Evolutionary conservation across 768 basidiomycete species (phyloP).

Genomic region (Boletus bicolor): DNA sequence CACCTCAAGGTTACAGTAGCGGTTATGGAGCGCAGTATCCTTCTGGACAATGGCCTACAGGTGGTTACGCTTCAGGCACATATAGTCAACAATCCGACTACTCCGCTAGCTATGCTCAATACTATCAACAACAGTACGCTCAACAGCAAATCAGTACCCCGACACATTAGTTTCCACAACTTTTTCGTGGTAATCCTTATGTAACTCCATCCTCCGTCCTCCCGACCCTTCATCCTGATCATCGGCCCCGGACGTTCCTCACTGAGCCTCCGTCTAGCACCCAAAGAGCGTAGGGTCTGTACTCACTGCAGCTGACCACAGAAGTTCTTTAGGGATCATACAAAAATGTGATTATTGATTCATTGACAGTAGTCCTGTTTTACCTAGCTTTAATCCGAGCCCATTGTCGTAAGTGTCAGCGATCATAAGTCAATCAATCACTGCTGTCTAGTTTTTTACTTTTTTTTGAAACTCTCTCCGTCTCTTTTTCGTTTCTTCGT

Average conservation of each 20-base stretch:
- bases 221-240: conserved; percentile 18
- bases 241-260: conserved; percentile 9
- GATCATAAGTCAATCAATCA: not conserved
- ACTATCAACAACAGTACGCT: conserved; percentile 85
- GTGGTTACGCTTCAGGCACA: conserved; percentile 30
- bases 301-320: conserved; percentile 35
- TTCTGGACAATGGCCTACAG: conserved; percentile 35
- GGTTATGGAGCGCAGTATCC: conserved; percentile 46
- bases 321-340: conserved; percentile 31
- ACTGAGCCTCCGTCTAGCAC: conserved; percentile 20
- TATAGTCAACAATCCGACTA: conserved; percentile 61
- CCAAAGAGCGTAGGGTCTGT: conserved; percentile 28
- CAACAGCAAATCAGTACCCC: conserved; percentile 64
- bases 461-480: conserved; percentile 18
- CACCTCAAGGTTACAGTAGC: conserved; percentile 58
- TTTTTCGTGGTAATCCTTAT: conserved; percentile 27
- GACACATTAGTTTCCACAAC: conserved; percentile 26
- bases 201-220: conserved; percentile 15
- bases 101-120: conserved; percentile 73
- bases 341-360: conserved; percentile 28
- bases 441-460: conserved; percentile 16
- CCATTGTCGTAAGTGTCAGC: not conserved
- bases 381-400: conserved; percentile 21
- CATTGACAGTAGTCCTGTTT: conserved; percentile 26
- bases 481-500: conserved; percentile 29